Evolutionary conservation across 805 yeast species (phyloP).

Genomic region (Yarrowia yakushimensis): DNA sequence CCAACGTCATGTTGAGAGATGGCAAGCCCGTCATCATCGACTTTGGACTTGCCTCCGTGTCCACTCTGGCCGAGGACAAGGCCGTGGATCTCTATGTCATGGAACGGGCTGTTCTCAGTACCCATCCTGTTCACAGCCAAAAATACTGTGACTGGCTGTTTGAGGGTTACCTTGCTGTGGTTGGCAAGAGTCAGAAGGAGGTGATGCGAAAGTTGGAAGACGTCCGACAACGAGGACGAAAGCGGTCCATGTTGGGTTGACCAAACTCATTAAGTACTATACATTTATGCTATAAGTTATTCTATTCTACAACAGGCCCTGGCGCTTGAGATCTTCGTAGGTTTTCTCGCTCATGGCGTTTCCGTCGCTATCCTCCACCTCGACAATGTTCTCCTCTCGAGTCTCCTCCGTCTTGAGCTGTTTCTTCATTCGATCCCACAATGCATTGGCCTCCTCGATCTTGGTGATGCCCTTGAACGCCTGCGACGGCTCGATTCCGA

Average conservation of each 20-base stretch:
- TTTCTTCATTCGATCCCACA: conserved; percentile 50
- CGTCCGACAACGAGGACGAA: conserved; percentile 88
- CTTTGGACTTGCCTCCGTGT: conserved; percentile 73
- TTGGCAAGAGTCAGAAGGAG: conserved; percentile 40
- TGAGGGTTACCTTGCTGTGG: conserved; percentile 52
- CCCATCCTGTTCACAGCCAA: conserved; percentile 74
- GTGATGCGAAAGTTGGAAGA: conserved; percentile 66
- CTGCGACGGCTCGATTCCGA: conserved; percentile 61
- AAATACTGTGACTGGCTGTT: conserved; percentile 66
- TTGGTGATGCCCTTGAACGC: conserved; percentile 61
- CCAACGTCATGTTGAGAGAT: conserved; percentile 64
- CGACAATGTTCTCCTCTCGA: conserved; percentile 55
- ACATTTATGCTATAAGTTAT: background rate
- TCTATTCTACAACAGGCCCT: conserved; percentile 60
- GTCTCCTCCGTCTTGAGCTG: conserved; percentile 42
- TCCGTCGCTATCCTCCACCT: conserved; percentile 90
- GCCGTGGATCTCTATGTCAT: conserved; percentile 96
- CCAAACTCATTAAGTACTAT: background rate
- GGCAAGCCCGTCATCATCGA: conserved; percentile 67
- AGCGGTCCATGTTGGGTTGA: conserved; percentile 91
- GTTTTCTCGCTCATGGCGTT: conserved; percentile 84
- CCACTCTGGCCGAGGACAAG: conserved; percentile 78
- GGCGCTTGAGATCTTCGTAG: conserved; percentile 79
- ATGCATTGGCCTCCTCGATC: conserved; percentile 61
- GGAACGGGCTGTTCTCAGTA: conserved; percentile 85